Conservation (phyloP, 2,329 filamentous ascomycete genomes). For the Aspergillus sp. region DNA sequence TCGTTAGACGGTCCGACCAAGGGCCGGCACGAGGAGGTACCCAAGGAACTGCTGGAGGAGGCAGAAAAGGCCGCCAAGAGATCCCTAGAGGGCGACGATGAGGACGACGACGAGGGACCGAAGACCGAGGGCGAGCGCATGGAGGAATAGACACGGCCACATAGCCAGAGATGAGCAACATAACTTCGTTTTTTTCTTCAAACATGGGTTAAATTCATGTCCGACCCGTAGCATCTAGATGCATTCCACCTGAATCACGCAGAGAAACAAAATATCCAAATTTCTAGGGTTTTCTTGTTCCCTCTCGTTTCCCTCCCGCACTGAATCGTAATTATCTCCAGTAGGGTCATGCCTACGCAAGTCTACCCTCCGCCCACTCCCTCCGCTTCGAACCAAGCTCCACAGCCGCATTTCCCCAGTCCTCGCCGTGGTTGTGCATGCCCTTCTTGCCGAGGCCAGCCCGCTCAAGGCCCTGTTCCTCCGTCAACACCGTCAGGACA, state of each 20-base stretch:
- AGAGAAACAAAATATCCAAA: neutral
- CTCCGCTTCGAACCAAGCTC: constrained; percentile 87
- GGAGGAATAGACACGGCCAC: constrained; percentile 64
- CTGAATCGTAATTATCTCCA: neutral
- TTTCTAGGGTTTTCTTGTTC: neutral
- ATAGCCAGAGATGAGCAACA: no score
- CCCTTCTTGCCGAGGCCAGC: constrained; percentile 65
- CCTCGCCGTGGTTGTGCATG: constrained; percentile 88
- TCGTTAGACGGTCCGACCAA: constrained; percentile 80
- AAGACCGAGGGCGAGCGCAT: constrained; percentile 70
- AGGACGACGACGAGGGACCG: constrained; percentile 68
- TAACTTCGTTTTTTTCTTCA: neutral
- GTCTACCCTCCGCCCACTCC: constrained; percentile 73
- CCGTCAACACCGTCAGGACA: constrained; percentile 80
- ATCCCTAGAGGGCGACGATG: constrained; percentile 80
- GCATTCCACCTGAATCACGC: no score
- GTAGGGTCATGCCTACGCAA: constrained; percentile 34
- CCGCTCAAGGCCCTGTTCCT: constrained; percentile 81
- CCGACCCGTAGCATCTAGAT: neutral
- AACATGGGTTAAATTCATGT: neutral
- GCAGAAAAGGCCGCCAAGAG: constrained; percentile 91
- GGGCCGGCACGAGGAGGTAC: constrained; percentile 89
- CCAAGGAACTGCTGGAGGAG: constrained; percentile 84
- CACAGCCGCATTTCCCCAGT: constrained; percentile 93
- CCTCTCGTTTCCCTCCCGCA: no score